Percentiles rank a stretch among this genome's conserved stretches.
Evolutionary conservation across 2,329 filamentous ascomycete genomes (phyloP).

Genomic region (Neonectria punicea): DNA sequence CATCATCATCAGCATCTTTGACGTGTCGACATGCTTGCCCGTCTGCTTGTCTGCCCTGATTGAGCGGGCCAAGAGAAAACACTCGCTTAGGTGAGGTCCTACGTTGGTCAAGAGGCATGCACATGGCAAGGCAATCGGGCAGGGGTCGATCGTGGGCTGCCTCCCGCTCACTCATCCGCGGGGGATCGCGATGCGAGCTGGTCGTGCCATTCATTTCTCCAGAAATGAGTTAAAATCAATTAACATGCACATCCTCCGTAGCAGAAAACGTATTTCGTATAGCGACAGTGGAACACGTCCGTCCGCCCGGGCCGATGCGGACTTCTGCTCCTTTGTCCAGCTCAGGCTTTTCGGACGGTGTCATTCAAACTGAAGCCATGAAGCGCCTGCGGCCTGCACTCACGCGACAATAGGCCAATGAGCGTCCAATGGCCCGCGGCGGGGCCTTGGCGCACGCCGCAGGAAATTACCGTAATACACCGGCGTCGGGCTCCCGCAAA

Average conservation of each 20-base stretch:
- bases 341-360: neutral
- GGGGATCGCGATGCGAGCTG: neutral
- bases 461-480: slow-evolving; percentile 44
- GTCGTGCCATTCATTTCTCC: neutral
- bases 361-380: neutral
- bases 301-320: neutral
- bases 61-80: slow-evolving; percentile 1
- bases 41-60: neutral
- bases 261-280: neutral
- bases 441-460: slow-evolving; percentile 36
- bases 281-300: neutral
- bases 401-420: slow-evolving; percentile 35
- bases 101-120: neutral
- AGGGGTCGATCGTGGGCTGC: slow-evolving; percentile 19
- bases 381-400: slow-evolving; percentile 16
- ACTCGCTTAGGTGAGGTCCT: slow-evolving; percentile 16
- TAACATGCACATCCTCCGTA: neutral
- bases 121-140: neutral
- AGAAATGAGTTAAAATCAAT: neutral
- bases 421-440: slow-evolving; percentile 1
- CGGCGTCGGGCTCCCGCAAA: slow-evolving; percentile 37
- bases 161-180: slow-evolving; percentile 11
- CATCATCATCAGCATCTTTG: neutral
- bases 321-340: neutral
- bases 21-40: neutral